These are phyloP conservation scores for Adansonia gregorii DNA, from an alignment of 441 rosid genomes.

Conservation along the genomic window DNA sequence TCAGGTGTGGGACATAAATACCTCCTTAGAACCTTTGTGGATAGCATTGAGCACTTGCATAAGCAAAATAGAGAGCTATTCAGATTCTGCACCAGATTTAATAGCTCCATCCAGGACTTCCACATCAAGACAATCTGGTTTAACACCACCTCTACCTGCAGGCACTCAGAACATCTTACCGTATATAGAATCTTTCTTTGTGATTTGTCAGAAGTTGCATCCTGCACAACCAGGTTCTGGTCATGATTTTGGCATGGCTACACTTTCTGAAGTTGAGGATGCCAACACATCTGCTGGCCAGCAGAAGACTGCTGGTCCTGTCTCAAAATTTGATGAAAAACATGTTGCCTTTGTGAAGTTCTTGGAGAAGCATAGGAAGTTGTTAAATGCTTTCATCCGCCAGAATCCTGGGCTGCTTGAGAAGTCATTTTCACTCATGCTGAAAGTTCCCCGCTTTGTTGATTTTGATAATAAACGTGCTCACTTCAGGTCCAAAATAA, in stretches of 20 bases:
- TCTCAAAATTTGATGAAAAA: conserved; percentile 75
- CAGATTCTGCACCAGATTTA: conserved; percentile 62
- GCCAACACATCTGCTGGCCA: conserved; percentile 50
- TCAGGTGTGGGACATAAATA: conserved; percentile 69
- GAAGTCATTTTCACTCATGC: conserved; percentile 92
- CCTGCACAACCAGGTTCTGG: conserved; percentile 71
- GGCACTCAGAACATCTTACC: conserved; percentile 97
- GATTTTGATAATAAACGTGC: conserved; percentile 97
- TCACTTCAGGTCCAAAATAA: conserved; percentile 90
- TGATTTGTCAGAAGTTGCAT: conserved; percentile 82
- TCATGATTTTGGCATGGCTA: conserved; percentile 54
- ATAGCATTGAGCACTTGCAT: conserved; percentile 81
- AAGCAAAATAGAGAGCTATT: conserved; percentile 82
- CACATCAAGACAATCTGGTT: conserved; percentile 58
- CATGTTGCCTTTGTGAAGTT: conserved; percentile 79
- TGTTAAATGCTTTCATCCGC: conserved; percentile 87
- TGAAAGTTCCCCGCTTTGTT: conserved; percentile 91
- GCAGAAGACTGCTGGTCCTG: conserved; percentile 55
- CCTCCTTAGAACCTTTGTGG: conserved; percentile 91
- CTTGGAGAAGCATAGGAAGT: conserved; percentile 88
- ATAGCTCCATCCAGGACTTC: conserved; percentile 49
- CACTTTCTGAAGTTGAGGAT: conserved; percentile 72
- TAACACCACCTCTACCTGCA: conserved; percentile 81
- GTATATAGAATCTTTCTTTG: conserved; percentile 91
- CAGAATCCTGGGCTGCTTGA: conserved; percentile 95